These are phyloP conservation scores for Sorghum bicolor DNA, from an alignment of 176 grass and related monocot genomes.

Conservation along the genomic window DNA sequence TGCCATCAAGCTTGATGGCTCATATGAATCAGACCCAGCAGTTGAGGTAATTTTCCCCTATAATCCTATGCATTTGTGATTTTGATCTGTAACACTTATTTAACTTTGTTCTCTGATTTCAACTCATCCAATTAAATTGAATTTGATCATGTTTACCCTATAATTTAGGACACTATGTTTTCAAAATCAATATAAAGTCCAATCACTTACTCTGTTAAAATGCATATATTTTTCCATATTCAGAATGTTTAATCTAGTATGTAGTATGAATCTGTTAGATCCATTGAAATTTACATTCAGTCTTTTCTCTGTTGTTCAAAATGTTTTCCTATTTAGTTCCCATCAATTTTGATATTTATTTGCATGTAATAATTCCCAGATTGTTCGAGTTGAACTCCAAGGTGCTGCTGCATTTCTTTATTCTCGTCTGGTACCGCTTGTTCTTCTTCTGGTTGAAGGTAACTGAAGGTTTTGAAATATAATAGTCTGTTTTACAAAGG, in stretches of 20 bases:
- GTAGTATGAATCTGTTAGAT: not conserved
- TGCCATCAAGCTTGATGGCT: constrained; percentile 18
- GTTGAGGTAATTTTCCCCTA: constrained; percentile 42
- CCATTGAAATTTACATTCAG: not conserved
- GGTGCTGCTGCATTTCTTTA: constrained; percentile 78
- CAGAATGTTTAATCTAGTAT: not conserved
- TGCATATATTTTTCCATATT: not conserved
- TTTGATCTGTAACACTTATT: not conserved
- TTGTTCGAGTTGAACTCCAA: constrained; percentile 69
- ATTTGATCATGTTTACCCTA: not conserved
- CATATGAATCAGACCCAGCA: constrained; percentile 23
- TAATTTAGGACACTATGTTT: not conserved
- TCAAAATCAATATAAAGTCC: not conserved
- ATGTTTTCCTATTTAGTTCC: not conserved
- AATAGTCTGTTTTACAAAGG: not conserved
- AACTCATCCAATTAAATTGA: not conserved
- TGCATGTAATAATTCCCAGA: constrained; percentile 35
- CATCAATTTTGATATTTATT: not conserved
- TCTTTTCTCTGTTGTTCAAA: not conserved
- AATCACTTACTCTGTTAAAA: not conserved
- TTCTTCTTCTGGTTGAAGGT: constrained; percentile 96
- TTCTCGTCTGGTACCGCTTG: constrained; percentile 76
- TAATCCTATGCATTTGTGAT: not conserved
- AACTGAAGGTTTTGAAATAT: constrained; percentile 25
- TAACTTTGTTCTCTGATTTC: not conserved